Conservation (phyloP, 2,329 filamentous ascomycete species). For the Elsinoe fawcettii region DNA sequence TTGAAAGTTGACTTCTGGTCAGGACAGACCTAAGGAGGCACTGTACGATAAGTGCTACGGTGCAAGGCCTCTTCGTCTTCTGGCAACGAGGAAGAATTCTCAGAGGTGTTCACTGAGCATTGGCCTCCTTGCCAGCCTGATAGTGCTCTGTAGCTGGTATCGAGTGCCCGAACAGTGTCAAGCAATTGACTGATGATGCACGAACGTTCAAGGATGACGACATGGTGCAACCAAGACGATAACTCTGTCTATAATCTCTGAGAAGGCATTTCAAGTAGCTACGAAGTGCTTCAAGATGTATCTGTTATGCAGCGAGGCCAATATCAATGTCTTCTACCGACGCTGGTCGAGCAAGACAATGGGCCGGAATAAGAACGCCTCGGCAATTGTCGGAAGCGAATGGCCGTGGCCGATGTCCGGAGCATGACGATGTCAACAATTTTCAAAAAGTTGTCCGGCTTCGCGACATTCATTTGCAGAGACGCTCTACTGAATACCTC, state of each 20-base stretch:
- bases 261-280: neutral
- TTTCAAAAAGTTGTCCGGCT: neutral
- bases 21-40: too few relatives aligned
- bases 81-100: too few relatives aligned
- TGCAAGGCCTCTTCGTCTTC: too few relatives aligned
- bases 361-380: neutral
- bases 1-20: too few relatives aligned
- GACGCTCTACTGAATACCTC: neutral
- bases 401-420: slow-evolving; percentile 1
- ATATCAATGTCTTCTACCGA: neutral
- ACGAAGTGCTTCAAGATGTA: too few relatives aligned
- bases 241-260: neutral
- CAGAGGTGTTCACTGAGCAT: too few relatives aligned
- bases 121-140: too few relatives aligned
- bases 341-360: neutral
- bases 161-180: too few relatives aligned
- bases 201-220: neutral
- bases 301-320: too few relatives aligned
- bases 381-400: slow-evolving; percentile 1
- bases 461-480: neutral
- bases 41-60: too few relatives aligned
- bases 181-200: neutral
- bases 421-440: slow-evolving; percentile 14
- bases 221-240: neutral
- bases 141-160: too few relatives aligned